Base-by-base conservation (phyloP, 2,329 filamentous ascomycete genomes). In the Botrytis aclada region DNA sequence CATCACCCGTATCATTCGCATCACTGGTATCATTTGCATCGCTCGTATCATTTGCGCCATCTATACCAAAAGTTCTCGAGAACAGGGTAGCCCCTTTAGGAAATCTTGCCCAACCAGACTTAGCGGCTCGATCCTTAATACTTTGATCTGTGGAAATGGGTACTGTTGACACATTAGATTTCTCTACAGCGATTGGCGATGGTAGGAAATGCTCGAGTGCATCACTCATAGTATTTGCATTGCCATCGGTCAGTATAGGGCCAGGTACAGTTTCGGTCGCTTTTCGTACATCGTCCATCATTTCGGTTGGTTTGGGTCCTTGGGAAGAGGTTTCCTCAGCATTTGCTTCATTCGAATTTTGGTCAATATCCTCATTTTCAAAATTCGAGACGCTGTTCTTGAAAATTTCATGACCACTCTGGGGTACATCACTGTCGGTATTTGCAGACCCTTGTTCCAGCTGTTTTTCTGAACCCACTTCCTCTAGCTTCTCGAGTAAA, bases 11-110 rank as follows among this genome's bases (percentile, higher is more conserved):
- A n/a, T 73, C 72, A 62, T 70, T 63, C 14, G 58, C 58, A 63
- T 60, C 71, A 64, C 51, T 56, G n/a, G n/a, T 32, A 29, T 56
- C 51, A 56, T 56, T 56, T 16, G 51, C n/a, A 56, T 72, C 65
- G 32, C 43, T 65, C 9, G 34, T 20, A 41, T 73, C 72, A 34
- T 70, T 63, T 22, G 66, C 66, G 37, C 66, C 71, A 64, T 73
- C 71, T 34, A 70, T 45, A 37, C 67, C 25, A 47, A 73, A 73
- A 6, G 62, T 43, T 45, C 32, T 73, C 8, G n/a, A 37, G 43
- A 73, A 73, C 34, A 70, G n/a, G 32, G 41, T 51, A 39, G 14
- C 18, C 25, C 60, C 37, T 37, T 56, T 47, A 61, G 70, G 39
- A n/a, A 32, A 67, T 18, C 39, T 37, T 14, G 51, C 45, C 70